Evolutionary conservation across 495 filamentous ascomycete species (phyloP).

Genomic region (Daldinia decipiens): DNA sequence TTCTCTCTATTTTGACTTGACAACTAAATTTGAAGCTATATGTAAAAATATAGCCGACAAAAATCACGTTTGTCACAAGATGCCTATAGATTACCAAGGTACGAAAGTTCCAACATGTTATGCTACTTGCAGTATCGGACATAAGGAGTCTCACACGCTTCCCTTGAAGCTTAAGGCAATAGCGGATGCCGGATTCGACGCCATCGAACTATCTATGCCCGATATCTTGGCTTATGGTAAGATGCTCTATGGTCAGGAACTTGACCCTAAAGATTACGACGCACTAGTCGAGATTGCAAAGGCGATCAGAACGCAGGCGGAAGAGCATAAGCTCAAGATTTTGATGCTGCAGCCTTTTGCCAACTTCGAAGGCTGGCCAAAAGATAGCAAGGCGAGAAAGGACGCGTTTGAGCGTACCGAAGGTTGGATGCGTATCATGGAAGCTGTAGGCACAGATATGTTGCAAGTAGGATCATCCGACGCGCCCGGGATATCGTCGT

Average conservation of each 20-base stretch:
- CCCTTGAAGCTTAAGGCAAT: conserved; percentile 74
- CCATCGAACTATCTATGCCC: conserved; percentile 79
- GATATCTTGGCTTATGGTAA: conserved; percentile 74
- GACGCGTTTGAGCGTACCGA: conserved; percentile 72
- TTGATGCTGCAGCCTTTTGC: conserved; percentile 83
- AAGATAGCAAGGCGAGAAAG: conserved; percentile 64
- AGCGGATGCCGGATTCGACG: conserved; percentile 70
- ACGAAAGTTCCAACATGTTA: conserved; percentile 67
- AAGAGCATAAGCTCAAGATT: conserved; percentile 64
- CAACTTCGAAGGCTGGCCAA: conserved; percentile 82
- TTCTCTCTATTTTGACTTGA: background rate
- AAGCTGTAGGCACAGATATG: conserved; percentile 73
- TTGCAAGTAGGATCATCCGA: conserved; percentile 84
- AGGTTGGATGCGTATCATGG: conserved; percentile 80
- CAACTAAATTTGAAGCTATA: background rate
- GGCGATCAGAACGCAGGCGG: conserved; percentile 64
- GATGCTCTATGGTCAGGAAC: conserved; percentile 58
- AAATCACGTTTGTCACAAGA: conserved; percentile 11
- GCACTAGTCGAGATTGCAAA: conserved; percentile 61
- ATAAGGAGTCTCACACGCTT: conserved; percentile 62
- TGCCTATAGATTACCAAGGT: conserved; percentile 43
- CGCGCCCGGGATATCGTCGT: conserved; percentile 61
- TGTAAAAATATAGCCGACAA: background rate
- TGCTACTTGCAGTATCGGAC: conserved; percentile 72
- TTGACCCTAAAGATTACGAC: conserved; percentile 66